phyloP scores from a whole-genome alignment of 1,284 basidiomycete species.

The Cutaneotrichosporon curvatum region DNA sequence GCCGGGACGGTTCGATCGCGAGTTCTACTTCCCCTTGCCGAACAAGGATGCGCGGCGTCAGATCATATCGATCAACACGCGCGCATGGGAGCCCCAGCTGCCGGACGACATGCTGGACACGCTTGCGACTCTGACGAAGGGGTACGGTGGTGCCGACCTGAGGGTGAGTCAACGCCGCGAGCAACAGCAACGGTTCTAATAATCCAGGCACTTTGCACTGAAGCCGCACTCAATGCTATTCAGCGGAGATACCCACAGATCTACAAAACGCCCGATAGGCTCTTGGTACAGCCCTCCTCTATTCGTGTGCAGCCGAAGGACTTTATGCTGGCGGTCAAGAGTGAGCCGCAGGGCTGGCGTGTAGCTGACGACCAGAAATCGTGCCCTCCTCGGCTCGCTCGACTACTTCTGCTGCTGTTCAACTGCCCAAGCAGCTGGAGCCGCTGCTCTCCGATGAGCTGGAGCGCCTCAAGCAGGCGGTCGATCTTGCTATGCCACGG shows the following conservation, averaged over 20 bases:
- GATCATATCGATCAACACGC: constrained; percentile 88
- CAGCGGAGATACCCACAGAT: constrained; percentile 96
- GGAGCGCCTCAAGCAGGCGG: constrained; percentile 61
- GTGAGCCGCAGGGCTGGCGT: constrained; percentile 50
- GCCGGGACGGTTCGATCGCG: constrained; percentile 93
- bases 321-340: constrained; percentile 96
- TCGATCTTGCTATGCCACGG: constrained; percentile 63
- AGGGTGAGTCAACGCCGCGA: constrained; percentile 55
- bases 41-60: constrained; percentile 74
- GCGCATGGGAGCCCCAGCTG: constrained; percentile 80
- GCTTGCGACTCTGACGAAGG: constrained; percentile 86
- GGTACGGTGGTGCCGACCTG: constrained; percentile 95
- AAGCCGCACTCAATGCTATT: constrained; percentile 92
- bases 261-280: constrained; percentile 81
- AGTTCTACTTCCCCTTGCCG: constrained; percentile 96
- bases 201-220: constrained; percentile 79
- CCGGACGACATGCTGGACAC: constrained; percentile 58
- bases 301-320: constrained; percentile 83
- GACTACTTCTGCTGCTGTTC: constrained; percentile 72
- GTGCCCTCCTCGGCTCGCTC: constrained; percentile 93
- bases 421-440: constrained; percentile 77
- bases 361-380: constrained; percentile 55
- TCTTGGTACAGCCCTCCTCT: constrained; percentile 76
- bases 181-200: background rate
- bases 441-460: constrained; percentile 68